A percentile compares a stretch with the other conserved stretches of the same genome.
Conservation (phyloP, 306 rosid species). For the Arachis hypogaea region DNA sequence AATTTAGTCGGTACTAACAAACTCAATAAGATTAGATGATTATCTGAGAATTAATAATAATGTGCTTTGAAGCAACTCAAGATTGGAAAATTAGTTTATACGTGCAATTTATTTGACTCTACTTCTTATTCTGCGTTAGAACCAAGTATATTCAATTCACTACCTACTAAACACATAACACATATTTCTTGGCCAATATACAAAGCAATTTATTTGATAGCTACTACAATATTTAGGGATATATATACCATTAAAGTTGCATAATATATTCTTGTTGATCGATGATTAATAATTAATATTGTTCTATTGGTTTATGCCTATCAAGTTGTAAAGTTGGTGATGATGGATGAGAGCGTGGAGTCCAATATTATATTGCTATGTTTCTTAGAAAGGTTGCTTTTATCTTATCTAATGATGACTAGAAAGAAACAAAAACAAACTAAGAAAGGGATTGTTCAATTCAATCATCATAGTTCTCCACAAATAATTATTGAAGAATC, state of each 20-base stretch:
- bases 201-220: slow-evolving; percentile 25
- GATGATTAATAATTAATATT: neutral
- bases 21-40: neutral
- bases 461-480: neutral
- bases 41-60: neutral
- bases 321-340: slow-evolving; percentile 55
- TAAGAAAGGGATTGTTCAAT: neutral
- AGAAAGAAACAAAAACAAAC: slow-evolving; percentile 2
- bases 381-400: neutral
- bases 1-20: neutral
- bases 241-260: neutral
- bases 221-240: neutral
- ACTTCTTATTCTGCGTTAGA: slow-evolving; percentile 46
- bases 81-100: slow-evolving; percentile 28
- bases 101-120: slow-evolving; percentile 47
- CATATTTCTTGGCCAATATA: slow-evolving; percentile 18
- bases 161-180: slow-evolving; percentile 37
- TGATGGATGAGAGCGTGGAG: slow-evolving; percentile 27
- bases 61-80: slow-evolving; percentile 68
- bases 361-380: slow-evolving; percentile 34
- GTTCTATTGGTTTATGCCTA: slow-evolving; percentile 46
- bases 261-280: neutral
- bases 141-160: slow-evolving; percentile 40
- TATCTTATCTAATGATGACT: neutral
- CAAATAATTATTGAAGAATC: too few relatives aligned